These are phyloP conservation scores for Trichosporon coremiiforme DNA, from an alignment of 1,284 basidiomycete species.

Conservation along the genomic window DNA sequence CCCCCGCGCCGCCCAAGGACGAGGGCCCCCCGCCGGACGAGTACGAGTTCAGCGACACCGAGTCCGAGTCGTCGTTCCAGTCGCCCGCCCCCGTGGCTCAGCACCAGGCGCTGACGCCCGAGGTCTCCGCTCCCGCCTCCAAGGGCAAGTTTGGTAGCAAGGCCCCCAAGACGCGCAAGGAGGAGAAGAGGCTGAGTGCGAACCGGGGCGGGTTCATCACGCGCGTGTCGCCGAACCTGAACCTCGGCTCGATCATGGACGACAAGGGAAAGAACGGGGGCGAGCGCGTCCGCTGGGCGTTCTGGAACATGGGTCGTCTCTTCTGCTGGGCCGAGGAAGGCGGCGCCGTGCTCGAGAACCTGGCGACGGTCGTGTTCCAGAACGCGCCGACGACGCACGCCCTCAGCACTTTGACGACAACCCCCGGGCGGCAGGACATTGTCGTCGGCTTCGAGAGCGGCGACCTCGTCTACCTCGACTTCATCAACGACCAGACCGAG, in stretches of 20 bases:
- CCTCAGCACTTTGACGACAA: constrained; percentile 69
- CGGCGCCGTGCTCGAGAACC: constrained; percentile 67
- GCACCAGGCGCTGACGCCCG: constrained; percentile 15
- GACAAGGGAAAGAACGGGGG: constrained; percentile 69
- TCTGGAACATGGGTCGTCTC: constrained; percentile 78
- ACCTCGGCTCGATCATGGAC: constrained; percentile 67
- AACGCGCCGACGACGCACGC: constrained; percentile 85
- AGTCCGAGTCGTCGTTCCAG: constrained; percentile 24
- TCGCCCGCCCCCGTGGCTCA: constrained; percentile 1
- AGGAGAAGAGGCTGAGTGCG: constrained; percentile 27
- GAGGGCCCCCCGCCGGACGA: constrained; percentile 27
- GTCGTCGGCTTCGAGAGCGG: constrained; percentile 91
- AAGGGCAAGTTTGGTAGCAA: constrained; percentile 26
- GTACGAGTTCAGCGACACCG: constrained; percentile 29
- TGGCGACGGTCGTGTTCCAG: constrained; percentile 81
- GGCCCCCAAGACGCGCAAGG: constrained; percentile 21
- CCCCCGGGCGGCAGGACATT: constrained; percentile 76
- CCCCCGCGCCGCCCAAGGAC: background rate
- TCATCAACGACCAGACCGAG: constrained; percentile 70
- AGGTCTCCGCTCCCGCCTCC: background rate
- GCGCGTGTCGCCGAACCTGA: constrained; percentile 47
- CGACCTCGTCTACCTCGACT: constrained; percentile 86
- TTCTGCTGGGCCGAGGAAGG: constrained; percentile 81
- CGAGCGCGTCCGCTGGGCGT: constrained; percentile 72
- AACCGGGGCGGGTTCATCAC: constrained; percentile 32